Evolutionary conservation across 2,329 filamentous ascomycete species (phyloP).

Genomic region (Fusarium marasasianum): DNA sequence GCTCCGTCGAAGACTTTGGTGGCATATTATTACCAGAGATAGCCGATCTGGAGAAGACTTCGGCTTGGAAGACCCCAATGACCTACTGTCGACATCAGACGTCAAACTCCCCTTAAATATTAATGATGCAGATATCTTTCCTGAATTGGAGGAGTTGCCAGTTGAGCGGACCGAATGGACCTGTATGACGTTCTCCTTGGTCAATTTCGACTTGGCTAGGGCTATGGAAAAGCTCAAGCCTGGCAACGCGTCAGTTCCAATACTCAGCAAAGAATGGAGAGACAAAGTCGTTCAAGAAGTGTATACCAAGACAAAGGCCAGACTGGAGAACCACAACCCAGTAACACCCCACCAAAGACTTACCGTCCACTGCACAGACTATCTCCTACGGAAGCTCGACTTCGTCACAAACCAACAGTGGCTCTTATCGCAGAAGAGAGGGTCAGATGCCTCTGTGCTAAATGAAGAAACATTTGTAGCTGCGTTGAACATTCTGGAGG

Average conservation of each 20-base stretch:
- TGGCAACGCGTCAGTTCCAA: rapidly evolving
- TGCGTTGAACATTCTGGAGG: not conserved
- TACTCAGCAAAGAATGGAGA: not conserved
- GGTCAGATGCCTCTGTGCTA: not conserved
- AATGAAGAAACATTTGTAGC: not conserved
- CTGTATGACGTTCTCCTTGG: not conserved
- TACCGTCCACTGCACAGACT: not conserved
- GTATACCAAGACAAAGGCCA: not conserved
- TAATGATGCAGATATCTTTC: not conserved
- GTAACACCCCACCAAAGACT: not conserved
- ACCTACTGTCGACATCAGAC: not conserved
- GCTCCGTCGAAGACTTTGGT: conserved; percentile 5
- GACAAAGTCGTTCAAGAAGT: not conserved
- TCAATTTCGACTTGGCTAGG: not conserved
- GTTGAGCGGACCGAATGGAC: not conserved
- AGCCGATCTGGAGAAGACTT: conserved; percentile 2
- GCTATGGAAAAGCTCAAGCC: not conserved
- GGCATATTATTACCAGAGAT: conserved; percentile 7
- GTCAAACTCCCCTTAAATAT: not conserved
- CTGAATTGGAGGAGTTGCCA: not conserved
- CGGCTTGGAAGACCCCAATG: not conserved
- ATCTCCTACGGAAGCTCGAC: not conserved
- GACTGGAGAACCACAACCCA: not conserved
- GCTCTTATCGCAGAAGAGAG: not conserved
- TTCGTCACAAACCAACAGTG: not conserved